Conservation (phyloP, 1,284 basidiomycete species). For the Tranzscheliella williamsii region DNA sequence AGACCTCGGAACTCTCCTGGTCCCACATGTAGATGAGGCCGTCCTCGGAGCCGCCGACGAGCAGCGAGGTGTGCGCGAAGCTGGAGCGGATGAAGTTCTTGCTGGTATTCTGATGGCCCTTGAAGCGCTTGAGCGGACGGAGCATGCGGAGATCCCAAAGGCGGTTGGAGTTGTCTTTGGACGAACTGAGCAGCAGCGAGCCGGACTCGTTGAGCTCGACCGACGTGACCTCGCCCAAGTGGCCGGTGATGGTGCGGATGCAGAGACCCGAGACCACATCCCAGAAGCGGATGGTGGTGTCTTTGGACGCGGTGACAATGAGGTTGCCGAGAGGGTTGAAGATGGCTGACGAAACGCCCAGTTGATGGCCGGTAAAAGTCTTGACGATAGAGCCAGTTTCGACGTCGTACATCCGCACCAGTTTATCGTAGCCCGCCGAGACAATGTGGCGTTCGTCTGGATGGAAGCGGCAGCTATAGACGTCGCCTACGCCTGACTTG, state of each 20-base stretch:
- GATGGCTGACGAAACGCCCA: conserved; percentile 63
- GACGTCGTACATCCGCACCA: conserved; percentile 64
- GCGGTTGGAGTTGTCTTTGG: conserved; percentile 64
- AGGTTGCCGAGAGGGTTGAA: conserved; percentile 63
- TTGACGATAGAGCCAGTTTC: conserved; percentile 62
- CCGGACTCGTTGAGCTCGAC: conserved; percentile 64
- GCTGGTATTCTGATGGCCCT: conserved; percentile 65
- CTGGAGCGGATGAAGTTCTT: conserved; percentile 64
- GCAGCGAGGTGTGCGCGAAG: conserved; percentile 62
- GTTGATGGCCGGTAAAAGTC: conserved; percentile 65
- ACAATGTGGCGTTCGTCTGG: conserved; percentile 61
- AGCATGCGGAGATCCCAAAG: conserved; percentile 58
- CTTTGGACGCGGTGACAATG: conserved; percentile 64
- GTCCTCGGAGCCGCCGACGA: conserved; percentile 64
- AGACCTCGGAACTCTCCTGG: conserved; percentile 52
- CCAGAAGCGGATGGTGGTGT: conserved; percentile 64
- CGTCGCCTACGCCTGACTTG: conserved; percentile 60
- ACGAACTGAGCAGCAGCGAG: conserved; percentile 63
- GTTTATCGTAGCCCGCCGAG: conserved; percentile 64
- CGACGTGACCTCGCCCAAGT: conserved; percentile 64
- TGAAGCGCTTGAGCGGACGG: conserved; percentile 63
- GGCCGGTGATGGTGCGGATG: conserved; percentile 63
- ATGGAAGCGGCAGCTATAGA: conserved; percentile 64
- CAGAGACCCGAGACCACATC: conserved; percentile 64
- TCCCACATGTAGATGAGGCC: conserved; percentile 60